Percentiles rank a stretch among this genome's conserved stretches.
phyloP scores from a whole-genome alignment of 495 filamentous ascomycete species.

The Talaromyces proteolyticus region DNA sequence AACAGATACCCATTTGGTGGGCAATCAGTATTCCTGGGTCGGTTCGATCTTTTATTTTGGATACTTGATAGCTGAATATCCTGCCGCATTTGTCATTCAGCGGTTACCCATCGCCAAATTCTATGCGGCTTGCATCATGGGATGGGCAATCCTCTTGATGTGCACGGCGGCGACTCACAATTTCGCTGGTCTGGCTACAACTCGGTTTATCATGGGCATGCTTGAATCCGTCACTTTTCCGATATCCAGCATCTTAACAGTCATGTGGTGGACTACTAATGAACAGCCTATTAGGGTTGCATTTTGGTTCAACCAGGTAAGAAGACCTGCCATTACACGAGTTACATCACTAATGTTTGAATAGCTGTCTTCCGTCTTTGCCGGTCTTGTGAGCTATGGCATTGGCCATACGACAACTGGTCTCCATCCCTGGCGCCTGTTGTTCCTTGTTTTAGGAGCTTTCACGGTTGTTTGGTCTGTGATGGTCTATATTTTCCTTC shows the following conservation, averaged over 20 bases:
- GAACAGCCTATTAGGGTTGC: constrained; percentile 41
- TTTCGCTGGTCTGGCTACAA: constrained; percentile 36
- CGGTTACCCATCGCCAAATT: constrained; percentile 49
- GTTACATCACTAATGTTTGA: too few species aligned
- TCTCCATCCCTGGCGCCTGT: constrained; percentile 1
- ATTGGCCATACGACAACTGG: constrained; percentile 1
- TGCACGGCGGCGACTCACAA: constrained; percentile 32
- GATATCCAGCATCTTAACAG: constrained; percentile 43
- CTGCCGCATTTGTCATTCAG: constrained; percentile 45
- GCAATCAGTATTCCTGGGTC: constrained; percentile 21
- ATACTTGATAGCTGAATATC: constrained; percentile 45
- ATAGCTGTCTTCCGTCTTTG: constrained; percentile 13
- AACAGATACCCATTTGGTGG: constrained; percentile 15
- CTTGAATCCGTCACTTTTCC: constrained; percentile 42
- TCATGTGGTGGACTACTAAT: constrained; percentile 43
- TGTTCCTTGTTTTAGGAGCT: constrained; percentile 20
- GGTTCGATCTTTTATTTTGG: constrained; percentile 34
- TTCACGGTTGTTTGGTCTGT: constrained; percentile 28
- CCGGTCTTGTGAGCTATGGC: constrained; percentile 3
- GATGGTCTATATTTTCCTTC: constrained; percentile 35
- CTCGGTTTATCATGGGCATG: constrained; percentile 45
- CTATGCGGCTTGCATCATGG: constrained; percentile 18
- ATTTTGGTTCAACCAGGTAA: constrained; percentile 40
- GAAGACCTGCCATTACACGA: too few species aligned
- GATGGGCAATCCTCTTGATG: constrained; percentile 37